These are phyloP conservation scores for Opeltia flavorubescens DNA, from an alignment of 495 filamentous ascomycete species.

Conservation along the genomic window DNA sequence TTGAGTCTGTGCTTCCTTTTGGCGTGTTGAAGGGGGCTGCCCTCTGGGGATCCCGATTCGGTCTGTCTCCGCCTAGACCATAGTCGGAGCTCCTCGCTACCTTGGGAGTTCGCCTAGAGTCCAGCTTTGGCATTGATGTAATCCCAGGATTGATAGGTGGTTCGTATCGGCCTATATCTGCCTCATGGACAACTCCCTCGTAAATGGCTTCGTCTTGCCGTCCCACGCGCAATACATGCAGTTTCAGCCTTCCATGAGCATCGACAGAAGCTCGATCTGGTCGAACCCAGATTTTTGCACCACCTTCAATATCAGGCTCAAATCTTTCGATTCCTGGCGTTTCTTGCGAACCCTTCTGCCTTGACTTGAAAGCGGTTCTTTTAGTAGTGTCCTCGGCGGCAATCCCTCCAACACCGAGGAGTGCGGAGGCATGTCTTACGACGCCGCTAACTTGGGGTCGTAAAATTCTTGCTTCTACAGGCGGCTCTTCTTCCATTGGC, in stretches of 20 bases:
- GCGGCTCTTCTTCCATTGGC: constrained; percentile 46
- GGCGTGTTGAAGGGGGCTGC: background rate
- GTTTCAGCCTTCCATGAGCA: constrained; percentile 41
- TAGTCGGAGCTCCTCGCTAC: background rate
- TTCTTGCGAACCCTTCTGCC: constrained; percentile 1
- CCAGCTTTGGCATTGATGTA: background rate
- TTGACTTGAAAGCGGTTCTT: background rate
- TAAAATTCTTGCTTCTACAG: constrained; percentile 58
- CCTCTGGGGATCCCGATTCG: background rate
- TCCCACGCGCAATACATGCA: constrained; percentile 34
- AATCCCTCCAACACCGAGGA: constrained; percentile 38
- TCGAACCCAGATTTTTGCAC: constrained; percentile 50
- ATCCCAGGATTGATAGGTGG: background rate
- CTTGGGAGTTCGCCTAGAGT: background rate
- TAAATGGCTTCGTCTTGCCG: constrained; percentile 35
- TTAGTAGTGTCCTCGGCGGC: constrained; percentile 28
- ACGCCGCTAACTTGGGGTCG: constrained; percentile 8
- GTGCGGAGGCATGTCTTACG: constrained; percentile 21
- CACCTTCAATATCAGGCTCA: constrained; percentile 48
- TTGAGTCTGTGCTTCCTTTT: background rate
- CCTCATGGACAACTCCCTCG: constrained; percentile 6
- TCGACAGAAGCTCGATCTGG: constrained; percentile 41
- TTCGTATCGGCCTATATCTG: background rate
- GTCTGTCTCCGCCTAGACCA: background rate
- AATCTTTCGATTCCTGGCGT: constrained; percentile 29